Conservation (phyloP, 2,329 filamentous ascomycete species). For the Lasiodiplodia theobromae region DNA sequence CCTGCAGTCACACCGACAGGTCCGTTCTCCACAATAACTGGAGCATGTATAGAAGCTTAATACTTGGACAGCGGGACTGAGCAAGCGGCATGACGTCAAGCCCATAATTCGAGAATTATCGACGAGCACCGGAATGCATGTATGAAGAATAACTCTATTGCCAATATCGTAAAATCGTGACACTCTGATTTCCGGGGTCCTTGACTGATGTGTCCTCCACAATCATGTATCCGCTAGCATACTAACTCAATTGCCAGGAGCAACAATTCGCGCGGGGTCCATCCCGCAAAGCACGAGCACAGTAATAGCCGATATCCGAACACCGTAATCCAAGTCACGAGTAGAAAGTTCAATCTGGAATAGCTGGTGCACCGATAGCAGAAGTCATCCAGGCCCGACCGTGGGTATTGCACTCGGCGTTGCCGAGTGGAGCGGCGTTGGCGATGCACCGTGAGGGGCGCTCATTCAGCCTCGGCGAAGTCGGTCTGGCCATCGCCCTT, state of each 20-base stretch:
- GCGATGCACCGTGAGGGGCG: background rate
- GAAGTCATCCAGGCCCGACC: constrained; percentile 25
- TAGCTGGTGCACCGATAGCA: constrained; percentile 23
- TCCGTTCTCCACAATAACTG: constrained; percentile 13
- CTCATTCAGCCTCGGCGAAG: constrained; percentile 44
- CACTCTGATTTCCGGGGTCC: background rate
- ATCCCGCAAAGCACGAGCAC: constrained; percentile 10
- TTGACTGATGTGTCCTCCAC: background rate
- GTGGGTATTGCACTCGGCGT: constrained; percentile 11
- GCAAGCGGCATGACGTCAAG: constrained; percentile 11
- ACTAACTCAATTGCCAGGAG: constrained; percentile 1
- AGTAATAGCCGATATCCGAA: constrained; percentile 1
- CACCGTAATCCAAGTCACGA: constrained; percentile 19
- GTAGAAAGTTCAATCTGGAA: constrained; percentile 5
- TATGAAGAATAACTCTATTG: constrained; percentile 10
- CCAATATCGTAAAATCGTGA: constrained; percentile 19
- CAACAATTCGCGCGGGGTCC: constrained; percentile 2
- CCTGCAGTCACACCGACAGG: background rate
- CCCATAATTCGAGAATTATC: background rate
- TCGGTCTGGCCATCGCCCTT: constrained; percentile 65
- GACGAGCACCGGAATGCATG: background rate
- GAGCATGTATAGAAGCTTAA: background rate
- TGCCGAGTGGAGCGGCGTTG: background rate
- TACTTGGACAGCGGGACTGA: background rate
- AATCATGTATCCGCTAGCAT: constrained; percentile 6